phyloP scores from a whole-genome alignment of 306 rosid genomes.

The Aeschynomene evenia region DNA sequence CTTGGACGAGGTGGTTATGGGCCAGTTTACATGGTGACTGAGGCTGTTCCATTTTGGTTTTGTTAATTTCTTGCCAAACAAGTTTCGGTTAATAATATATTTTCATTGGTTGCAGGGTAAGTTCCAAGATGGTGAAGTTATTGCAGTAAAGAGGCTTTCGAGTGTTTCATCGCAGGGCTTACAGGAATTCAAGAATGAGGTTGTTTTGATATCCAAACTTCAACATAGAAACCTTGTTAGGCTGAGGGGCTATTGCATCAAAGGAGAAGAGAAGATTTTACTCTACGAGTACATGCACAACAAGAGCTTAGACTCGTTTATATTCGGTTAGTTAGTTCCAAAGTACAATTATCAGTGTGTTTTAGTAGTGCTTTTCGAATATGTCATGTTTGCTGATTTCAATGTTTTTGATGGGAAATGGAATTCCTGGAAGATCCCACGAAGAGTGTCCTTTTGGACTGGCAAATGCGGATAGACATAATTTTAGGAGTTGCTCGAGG shows the following conservation, averaged over 20 bases:
- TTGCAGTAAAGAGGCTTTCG: slow-evolving; percentile 44
- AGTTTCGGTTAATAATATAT: neutral
- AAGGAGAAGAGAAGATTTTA: slow-evolving; percentile 39
- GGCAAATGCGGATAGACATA: slow-evolving; percentile 45
- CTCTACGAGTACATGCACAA: slow-evolving; percentile 42
- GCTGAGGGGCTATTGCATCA: slow-evolving; percentile 42
- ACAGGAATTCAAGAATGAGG: slow-evolving; percentile 24
- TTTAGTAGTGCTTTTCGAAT: neutral
- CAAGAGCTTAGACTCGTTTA: slow-evolving; percentile 38
- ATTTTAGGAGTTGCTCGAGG: slow-evolving; percentile 33
- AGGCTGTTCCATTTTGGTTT: neutral
- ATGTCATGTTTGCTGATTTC: neutral
- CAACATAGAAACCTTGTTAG: slow-evolving; percentile 49
- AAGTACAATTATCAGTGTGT: neutral
- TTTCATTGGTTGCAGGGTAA: slow-evolving; percentile 23
- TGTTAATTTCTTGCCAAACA: neutral
- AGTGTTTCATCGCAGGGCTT: slow-evolving; percentile 40
- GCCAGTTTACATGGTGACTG: slow-evolving; percentile 43
- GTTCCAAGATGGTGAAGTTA: slow-evolving; percentile 20
- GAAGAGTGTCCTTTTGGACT: slow-evolving; percentile 20
- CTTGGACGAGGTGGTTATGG: slow-evolving; percentile 56
- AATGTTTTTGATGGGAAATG: neutral
- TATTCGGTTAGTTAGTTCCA: slow-evolving; percentile 33
- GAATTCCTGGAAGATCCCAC: slow-evolving; percentile 26
- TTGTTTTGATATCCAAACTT: slow-evolving; percentile 42